phyloP scores from a whole-genome alignment of 257 asterid genomes.

The Fraxinus excelsior region DNA sequence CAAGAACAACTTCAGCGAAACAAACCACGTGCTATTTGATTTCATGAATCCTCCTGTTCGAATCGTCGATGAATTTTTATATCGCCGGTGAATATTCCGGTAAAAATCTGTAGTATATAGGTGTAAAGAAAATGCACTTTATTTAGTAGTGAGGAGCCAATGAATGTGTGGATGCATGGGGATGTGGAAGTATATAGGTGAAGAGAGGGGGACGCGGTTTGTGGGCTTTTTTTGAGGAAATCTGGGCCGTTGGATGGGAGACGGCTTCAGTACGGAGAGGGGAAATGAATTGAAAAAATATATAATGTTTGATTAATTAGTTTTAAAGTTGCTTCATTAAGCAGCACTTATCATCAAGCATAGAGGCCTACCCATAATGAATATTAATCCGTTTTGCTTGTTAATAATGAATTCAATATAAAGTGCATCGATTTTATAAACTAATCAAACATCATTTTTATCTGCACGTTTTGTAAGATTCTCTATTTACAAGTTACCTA shows the following conservation, averaged over 20 bases:
- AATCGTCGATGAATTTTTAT: neutral
- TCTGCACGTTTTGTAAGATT: too few species aligned
- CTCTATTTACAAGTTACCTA: too few species aligned
- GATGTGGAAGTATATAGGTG: neutral
- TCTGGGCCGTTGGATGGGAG: neutral
- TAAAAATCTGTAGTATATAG: too few species aligned
- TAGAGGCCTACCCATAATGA: too few species aligned
- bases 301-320: neutral
- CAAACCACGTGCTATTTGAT: conserved; percentile 1
- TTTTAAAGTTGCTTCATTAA: neutral
- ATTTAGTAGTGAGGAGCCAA: neutral
- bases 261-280: neutral
- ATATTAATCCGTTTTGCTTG: too few species aligned
- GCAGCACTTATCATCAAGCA: too few species aligned
- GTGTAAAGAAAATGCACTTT: neutral
- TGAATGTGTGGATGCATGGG: neutral
- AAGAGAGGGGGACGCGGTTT: neutral
- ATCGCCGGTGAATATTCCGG: neutral
- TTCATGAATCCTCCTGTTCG: neutral
- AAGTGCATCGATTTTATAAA: too few species aligned
- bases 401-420: too few species aligned
- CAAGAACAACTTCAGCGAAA: neutral
- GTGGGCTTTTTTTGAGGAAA: neutral
- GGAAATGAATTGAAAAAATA: neutral
- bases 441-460: too few species aligned